Evolutionary conservation across 2,329 filamentous ascomycete genomes (phyloP).

Genomic region (Mycosphaerella arachidis): DNA sequence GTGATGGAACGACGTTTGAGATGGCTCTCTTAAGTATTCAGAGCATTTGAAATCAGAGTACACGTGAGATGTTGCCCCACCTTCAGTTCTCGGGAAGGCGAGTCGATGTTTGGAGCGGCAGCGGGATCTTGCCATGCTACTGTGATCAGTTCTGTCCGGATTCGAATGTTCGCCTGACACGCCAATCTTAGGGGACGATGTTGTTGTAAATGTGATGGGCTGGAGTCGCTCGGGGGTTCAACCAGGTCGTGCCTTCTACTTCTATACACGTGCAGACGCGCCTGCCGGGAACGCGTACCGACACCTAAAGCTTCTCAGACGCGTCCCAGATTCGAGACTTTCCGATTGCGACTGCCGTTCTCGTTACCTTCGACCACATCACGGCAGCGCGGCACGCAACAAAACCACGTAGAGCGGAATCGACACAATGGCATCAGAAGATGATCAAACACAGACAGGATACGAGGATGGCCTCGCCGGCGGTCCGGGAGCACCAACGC

Average conservation of each 20-base stretch:
- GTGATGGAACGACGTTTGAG: neutral
- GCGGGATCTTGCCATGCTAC: no score
- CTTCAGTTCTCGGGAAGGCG: no score
- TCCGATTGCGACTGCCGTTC: neutral
- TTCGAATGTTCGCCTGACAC: no score
- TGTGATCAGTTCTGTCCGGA: no score
- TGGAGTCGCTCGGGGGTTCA: no score
- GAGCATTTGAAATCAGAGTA: neutral
- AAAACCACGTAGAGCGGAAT: neutral
- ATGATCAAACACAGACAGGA: constrained; percentile 64
- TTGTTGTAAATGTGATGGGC: no score
- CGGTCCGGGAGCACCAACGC: constrained; percentile 89
- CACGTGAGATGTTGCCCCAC: no score
- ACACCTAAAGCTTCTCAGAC: neutral
- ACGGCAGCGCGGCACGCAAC: neutral
- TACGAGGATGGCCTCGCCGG: constrained; percentile 70
- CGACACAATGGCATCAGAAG: constrained; percentile 45
- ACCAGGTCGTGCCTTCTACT: neutral
- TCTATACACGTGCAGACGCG: neutral
- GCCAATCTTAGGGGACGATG: no score
- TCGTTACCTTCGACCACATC: neutral
- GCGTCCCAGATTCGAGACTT: neutral
- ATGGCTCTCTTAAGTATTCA: neutral
- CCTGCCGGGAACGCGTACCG: neutral
- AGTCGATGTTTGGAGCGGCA: no score